Percentiles rank a stretch among this genome's conserved stretches.
Evolutionary conservation across 139 green algal genomes (phyloP).

Genomic region (Tetratostichococcus sp.): DNA sequence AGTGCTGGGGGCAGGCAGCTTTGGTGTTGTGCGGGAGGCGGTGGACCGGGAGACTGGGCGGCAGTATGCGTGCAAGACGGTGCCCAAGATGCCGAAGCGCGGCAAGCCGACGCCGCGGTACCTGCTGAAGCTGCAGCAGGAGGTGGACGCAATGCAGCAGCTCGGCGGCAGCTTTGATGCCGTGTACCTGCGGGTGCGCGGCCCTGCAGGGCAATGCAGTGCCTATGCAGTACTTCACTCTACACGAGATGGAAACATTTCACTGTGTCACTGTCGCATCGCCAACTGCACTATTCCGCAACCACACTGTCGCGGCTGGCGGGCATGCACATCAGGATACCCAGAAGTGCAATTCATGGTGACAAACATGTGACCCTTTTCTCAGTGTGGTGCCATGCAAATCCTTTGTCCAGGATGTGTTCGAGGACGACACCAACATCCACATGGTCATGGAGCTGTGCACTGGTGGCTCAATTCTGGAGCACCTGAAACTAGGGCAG

Average conservation of each 20-base stretch:
- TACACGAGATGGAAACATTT: no score
- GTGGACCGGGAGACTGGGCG: constrained; percentile 41
- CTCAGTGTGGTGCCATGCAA: no score
- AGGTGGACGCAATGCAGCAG: constrained; percentile 91
- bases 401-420: constrained; percentile 48
- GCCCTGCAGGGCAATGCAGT: no score
- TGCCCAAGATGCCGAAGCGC: constrained; percentile 80
- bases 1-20: constrained; percentile 81
- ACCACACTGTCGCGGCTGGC: no score
- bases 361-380: no score
- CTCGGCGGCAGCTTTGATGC: constrained; percentile 77
- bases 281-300: no score
- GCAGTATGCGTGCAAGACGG: constrained; percentile 78
- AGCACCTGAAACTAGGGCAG: constrained; percentile 42
- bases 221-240: no score
- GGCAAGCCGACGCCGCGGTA: constrained; percentile 74
- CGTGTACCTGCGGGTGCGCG: constrained; percentile 66
- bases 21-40: constrained; percentile 81
- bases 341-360: no score
- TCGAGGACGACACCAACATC: constrained; percentile 71
- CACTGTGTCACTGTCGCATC: no score
- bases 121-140: constrained; percentile 87
- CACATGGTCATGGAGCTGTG: constrained; percentile 92
- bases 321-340: no score
- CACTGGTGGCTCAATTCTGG: constrained; percentile 68